Conservation (phyloP, 2,329 filamentous ascomycete species). For the Stachybotrys chartarum region DNA sequence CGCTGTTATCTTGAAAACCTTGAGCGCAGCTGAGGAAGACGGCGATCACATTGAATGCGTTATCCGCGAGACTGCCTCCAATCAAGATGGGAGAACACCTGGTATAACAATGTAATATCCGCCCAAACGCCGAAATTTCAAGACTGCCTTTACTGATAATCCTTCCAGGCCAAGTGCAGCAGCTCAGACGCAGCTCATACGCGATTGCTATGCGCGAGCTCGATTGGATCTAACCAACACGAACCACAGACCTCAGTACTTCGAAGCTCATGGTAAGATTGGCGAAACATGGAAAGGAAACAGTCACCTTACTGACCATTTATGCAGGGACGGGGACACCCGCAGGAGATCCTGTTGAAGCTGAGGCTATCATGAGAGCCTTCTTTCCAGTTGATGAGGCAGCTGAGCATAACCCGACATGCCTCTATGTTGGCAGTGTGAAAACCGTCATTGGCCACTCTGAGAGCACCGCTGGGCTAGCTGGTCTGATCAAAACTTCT, state of each 20-base stretch:
- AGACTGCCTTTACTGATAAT: too few relatives aligned
- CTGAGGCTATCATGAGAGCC: conserved; percentile 27
- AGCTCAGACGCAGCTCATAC: conserved; percentile 32
- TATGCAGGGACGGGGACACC: conserved; percentile 24
- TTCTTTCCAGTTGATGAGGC: conserved; percentile 20
- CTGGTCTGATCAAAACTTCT: background rate
- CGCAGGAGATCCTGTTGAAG: conserved; percentile 40
- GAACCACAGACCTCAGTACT: conserved; percentile 29
- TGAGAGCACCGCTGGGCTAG: background rate
- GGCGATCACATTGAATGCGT: conserved; percentile 23
- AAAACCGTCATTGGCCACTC: background rate
- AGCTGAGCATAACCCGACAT: background rate
- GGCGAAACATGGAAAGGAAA: too few relatives aligned
- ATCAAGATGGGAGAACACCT: conserved; percentile 30
- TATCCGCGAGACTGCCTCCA: conserved; percentile 25
- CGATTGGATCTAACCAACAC: conserved; percentile 23
- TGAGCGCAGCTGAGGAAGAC: conserved; percentile 31
- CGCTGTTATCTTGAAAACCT: conserved; percentile 31
- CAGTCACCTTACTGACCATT: too few relatives aligned
- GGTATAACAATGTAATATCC: conserved; percentile 28
- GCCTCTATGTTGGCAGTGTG: background rate
- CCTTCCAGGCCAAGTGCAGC: conserved; percentile 30
- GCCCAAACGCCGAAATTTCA: background rate
- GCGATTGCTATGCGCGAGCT: conserved; percentile 26
- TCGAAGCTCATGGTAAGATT: conserved; percentile 29